A percentile compares a stretch with the other conserved stretches of the same genome.
phyloP scores from a whole-genome alignment of 129 eudicot genomes.

The Apium graveolens region DNA sequence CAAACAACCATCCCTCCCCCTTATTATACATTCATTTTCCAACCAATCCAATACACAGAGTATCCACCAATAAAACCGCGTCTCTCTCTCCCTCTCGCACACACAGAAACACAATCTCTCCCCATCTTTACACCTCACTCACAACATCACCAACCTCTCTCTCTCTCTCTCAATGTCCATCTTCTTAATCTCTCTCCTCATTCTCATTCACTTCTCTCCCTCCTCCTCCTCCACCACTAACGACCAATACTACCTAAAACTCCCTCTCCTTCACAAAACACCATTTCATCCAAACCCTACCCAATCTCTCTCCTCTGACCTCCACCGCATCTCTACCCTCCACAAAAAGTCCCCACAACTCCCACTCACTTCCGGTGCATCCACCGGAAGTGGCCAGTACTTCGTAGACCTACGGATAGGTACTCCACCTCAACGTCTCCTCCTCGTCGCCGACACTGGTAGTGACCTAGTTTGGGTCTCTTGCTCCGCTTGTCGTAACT shows the following conservation, averaged over 20 bases:
- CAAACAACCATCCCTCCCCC: neutral
- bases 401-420: constrained; percentile 61
- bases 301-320: constrained; percentile 45
- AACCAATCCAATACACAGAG: neutral
- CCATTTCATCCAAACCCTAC: constrained; percentile 38
- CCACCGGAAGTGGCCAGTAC: constrained; percentile 71
- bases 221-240: constrained; percentile 23
- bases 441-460: constrained; percentile 70
- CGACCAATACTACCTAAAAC: constrained; percentile 29
- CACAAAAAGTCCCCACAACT: constrained; percentile 30
- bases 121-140: constrained; percentile 8
- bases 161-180: constrained; percentile 20
- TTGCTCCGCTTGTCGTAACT: constrained; percentile 60
- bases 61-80: neutral
- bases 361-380: constrained; percentile 63
- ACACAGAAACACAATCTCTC: neutral
- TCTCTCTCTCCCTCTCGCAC: neutral
- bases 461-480: constrained; percentile 73
- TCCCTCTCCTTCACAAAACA: constrained; percentile 42
- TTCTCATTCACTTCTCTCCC: constrained; percentile 23
- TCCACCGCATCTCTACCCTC: constrained; percentile 17
- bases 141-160: neutral
- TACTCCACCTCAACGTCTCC: constrained; percentile 54
- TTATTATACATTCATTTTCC: neutral
- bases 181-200: constrained; percentile 15